Evolutionary conservation across 768 basidiomycete species (phyloP), one percentile per base, ranked within the genome.

Genomic region (Hygrophoropsis aurantiaca): DNA sequence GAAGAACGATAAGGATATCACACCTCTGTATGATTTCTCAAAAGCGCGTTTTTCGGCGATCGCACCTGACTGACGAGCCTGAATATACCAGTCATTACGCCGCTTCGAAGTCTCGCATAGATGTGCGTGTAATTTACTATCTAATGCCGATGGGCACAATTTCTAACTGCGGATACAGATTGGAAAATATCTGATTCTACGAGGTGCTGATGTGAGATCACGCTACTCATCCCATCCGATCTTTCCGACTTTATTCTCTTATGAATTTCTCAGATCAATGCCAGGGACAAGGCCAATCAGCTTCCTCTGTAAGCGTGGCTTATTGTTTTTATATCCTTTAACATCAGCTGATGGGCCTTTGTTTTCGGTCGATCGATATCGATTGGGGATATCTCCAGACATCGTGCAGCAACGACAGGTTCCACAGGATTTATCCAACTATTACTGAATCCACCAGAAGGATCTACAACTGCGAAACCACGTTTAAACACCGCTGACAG

Each of bases 391-490:
- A 10, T 43, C 54, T 46, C 33, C 54, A 94, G 91, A 42, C 97
- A 99, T 69, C 87, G 97, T 50, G 97, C 97, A 39, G 92, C 94
- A 10, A 94, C 97, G 6, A 97, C 90, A 11, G 97, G 97, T 25
- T 92, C 93, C 19, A 82, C 83, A 9, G 90, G 90, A 6, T 95
- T 98, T 64, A 80, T 98, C 46, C 79, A 78, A 23, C 73, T 99
- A 35, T 77, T 99, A n/a, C 65, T 98, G 42, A 80, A 88, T 51
- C 87, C 91, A 4, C 87, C 90, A n/a, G 80, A 79, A 58, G 83
- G 82, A 10, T 74, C 78, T 48, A 51, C 59, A 20, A 47, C 15
- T 11, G 71, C 74, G 43, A 93, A 95, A 62, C 81, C 86, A 35
- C 81, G 92, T 41, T 73, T 98, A 46, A 98, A 98, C 60, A 89